A percentile compares a stretch with the other conserved stretches of the same genome.
Evolutionary conservation across 2,329 filamentous ascomycete species (phyloP).

Genomic region (Pseudogymnoascus sp.): DNA sequence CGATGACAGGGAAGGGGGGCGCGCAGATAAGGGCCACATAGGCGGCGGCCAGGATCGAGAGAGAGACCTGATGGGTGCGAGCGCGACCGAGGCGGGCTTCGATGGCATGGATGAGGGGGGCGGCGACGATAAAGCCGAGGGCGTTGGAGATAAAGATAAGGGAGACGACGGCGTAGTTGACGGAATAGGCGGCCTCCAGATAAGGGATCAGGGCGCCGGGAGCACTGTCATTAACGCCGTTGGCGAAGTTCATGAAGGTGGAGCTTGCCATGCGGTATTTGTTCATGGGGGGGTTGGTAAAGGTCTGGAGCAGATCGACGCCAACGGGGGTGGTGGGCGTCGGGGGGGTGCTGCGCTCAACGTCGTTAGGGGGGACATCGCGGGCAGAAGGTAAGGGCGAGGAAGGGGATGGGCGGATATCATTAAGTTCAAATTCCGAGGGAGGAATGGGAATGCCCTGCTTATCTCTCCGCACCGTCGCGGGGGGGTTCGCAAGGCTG

Average conservation of each 20-base stretch:
- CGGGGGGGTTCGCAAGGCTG: background rate
- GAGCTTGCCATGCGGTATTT: constrained; percentile 57
- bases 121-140: constrained; percentile 65
- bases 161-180: constrained; percentile 71
- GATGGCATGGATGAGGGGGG: constrained; percentile 57
- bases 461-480: constrained; percentile 1
- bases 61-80: constrained; percentile 51
- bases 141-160: constrained; percentile 76
- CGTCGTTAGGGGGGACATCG: constrained; percentile 14
- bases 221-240: constrained; percentile 66
- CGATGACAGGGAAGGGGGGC: constrained; percentile 62
- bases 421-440: background rate
- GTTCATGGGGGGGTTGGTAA: constrained; percentile 57
- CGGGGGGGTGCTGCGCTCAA: constrained; percentile 45
- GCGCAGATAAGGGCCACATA: constrained; percentile 58
- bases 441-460: background rate
- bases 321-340: constrained; percentile 35
- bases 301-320: constrained; percentile 44
- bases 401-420: background rate
- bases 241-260: constrained; percentile 58
- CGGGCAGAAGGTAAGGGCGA: background rate
- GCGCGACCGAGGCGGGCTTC: constrained; percentile 56
- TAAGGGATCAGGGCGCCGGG: constrained; percentile 75
- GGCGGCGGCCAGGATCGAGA: constrained; percentile 47
- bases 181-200: constrained; percentile 64